Conservation (phyloP, 805 yeast species). For the Monosporozyma siamensis region DNA sequence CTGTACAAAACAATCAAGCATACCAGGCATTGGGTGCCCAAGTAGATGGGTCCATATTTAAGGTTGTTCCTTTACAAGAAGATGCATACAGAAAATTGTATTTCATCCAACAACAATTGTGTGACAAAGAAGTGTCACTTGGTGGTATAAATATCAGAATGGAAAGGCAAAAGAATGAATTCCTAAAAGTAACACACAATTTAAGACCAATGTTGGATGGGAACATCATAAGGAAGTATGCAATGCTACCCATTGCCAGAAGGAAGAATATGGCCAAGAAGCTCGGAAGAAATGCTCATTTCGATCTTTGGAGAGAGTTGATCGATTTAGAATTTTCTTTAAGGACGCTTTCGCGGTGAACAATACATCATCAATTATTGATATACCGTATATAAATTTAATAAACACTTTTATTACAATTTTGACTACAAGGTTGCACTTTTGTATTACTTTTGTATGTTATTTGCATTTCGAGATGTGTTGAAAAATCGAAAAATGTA, state of each 20-base stretch:
- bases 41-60: slow-evolving; percentile 69
- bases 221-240: slow-evolving; percentile 45
- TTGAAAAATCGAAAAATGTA: not conserved
- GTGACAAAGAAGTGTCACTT: slow-evolving; percentile 61
- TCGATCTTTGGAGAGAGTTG: slow-evolving; percentile 61
- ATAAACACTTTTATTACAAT: not conserved
- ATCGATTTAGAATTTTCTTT: slow-evolving; percentile 43
- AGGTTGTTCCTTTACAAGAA: slow-evolving; percentile 68
- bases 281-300: slow-evolving; percentile 47
- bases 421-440: too few relatives aligned
- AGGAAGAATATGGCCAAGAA: slow-evolving; percentile 46
- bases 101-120: slow-evolving; percentile 77
- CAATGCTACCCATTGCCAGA: slow-evolving; percentile 47
- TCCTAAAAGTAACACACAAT: slow-evolving; percentile 29
- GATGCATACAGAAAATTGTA: slow-evolving; percentile 69
- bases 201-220: slow-evolving; percentile 59
- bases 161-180: slow-evolving; percentile 41
- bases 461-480: too few relatives aligned
- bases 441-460: too few relatives aligned
- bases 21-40: slow-evolving; percentile 64
- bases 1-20: slow-evolving; percentile 15
- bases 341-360: slow-evolving; percentile 15
- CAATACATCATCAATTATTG: not conserved
- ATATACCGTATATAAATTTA: not conserved
- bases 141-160: slow-evolving; percentile 77